Conservation (phyloP, 306 rosid species). For the Begonia peltatifolia region DNA sequence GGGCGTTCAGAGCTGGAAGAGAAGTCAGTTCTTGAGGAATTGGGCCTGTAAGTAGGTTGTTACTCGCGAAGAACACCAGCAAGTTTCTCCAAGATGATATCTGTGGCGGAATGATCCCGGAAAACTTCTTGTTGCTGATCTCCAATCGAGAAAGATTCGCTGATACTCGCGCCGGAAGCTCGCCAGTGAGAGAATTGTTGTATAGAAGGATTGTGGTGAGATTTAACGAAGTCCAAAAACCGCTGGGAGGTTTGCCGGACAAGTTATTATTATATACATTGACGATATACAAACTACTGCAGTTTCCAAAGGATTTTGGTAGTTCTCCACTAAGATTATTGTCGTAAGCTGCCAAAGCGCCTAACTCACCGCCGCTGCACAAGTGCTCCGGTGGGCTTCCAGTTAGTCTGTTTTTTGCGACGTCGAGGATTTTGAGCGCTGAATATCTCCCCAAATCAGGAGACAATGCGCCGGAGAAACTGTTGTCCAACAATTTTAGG, state of each 20-base stretch:
- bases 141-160: constrained; percentile 22
- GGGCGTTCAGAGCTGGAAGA: constrained; percentile 17
- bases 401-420: constrained; percentile 22
- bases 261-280: constrained; percentile 22
- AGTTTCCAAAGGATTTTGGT: constrained; percentile 50
- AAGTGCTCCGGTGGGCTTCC: constrained; percentile 45
- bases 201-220: constrained; percentile 16
- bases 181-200: constrained; percentile 36
- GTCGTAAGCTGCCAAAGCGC: constrained; percentile 19
- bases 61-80: constrained; percentile 28
- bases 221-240: constrained; percentile 45
- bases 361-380: constrained; percentile 29
- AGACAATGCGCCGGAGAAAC: constrained; percentile 42
- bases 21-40: constrained; percentile 41
- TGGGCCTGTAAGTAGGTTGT: constrained; percentile 37
- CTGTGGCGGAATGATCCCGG: constrained; percentile 41
- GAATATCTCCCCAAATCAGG: constrained; percentile 43
- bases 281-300: constrained; percentile 17
- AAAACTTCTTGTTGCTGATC: constrained; percentile 39
- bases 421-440: constrained; percentile 17
- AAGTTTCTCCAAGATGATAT: constrained; percentile 34
- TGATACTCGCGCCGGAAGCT: constrained; percentile 39
- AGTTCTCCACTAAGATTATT: constrained; percentile 43
- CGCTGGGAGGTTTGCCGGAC: constrained; percentile 45
- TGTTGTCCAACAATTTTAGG: constrained; percentile 28